These are phyloP conservation scores for Xeromyces bisporus DNA, from an alignment of 495 filamentous ascomycete genomes.

Conservation along the genomic window DNA sequence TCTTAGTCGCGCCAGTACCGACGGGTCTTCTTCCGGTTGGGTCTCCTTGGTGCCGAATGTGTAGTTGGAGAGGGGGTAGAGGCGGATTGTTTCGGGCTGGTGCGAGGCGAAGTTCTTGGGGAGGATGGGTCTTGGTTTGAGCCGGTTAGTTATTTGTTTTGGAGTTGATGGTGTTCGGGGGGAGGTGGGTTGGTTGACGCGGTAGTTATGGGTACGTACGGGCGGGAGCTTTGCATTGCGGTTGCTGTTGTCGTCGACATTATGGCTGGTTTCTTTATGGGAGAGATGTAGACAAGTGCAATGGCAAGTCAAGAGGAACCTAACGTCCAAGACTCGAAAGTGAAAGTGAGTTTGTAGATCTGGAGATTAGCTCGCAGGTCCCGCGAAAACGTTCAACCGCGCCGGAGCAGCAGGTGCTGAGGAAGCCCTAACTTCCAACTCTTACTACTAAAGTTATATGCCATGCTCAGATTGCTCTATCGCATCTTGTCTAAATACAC, in stretches of 20 bases:
- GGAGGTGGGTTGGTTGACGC: neutral
- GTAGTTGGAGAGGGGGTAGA: conserved; percentile 95
- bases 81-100: conserved; percentile 77
- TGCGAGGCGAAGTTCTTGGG: conserved; percentile 73
- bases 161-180: conserved; percentile 2
- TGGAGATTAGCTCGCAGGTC: too few species aligned
- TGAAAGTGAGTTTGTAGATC: too few species aligned
- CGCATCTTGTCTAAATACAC: neutral
- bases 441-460: too few species aligned
- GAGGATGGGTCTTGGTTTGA: conserved; percentile 45
- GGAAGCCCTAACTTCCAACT: too few species aligned
- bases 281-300: too few species aligned
- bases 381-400: conserved; percentile 10
- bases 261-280: conserved; percentile 6
- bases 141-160: neutral
- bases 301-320: too few species aligned
- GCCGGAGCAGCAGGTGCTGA: too few species aligned
- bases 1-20: conserved; percentile 79
- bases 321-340: too few species aligned
- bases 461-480: too few species aligned
- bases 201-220: conserved; percentile 25
- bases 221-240: conserved; percentile 53
- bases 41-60: conserved; percentile 97
- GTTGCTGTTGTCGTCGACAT: conserved; percentile 65
- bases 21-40: conserved; percentile 94